Evolutionary conservation across 306 rosid species (phyloP).

Genomic region (Medicago ruthenica): DNA sequence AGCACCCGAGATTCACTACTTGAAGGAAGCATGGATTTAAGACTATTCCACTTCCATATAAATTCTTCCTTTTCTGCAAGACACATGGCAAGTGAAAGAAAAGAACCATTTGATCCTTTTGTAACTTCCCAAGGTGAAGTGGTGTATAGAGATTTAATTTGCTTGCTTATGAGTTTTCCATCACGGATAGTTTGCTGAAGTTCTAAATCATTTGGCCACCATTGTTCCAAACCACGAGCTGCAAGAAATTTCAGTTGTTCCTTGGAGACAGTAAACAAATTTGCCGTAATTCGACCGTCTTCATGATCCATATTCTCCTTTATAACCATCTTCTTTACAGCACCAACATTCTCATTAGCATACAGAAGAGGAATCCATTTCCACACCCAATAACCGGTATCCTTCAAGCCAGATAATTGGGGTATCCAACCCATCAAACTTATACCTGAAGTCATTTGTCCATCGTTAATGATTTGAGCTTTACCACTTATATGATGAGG

Average conservation of each 20-base stretch:
- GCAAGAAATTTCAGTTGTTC: constrained; percentile 4
- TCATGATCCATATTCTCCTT: constrained; percentile 11
- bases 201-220: not conserved
- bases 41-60: constrained; percentile 63
- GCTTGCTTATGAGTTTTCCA: constrained; percentile 5
- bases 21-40: constrained; percentile 67
- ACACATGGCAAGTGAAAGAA: constrained; percentile 76
- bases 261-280: not conserved
- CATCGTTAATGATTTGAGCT: constrained; percentile 46
- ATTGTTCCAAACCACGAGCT: not conserved
- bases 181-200: not conserved
- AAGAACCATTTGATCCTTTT: constrained; percentile 64
- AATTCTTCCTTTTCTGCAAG: constrained; percentile 61
- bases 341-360: constrained; percentile 11
- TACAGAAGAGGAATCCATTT: constrained; percentile 23
- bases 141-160: not conserved
- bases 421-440: constrained; percentile 65
- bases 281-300: not conserved
- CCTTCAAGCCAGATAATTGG: constrained; percentile 42
- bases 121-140: not conserved
- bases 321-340: constrained; percentile 5
- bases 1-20: constrained; percentile 45
- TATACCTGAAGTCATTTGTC: constrained; percentile 33
- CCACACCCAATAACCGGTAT: constrained; percentile 27
- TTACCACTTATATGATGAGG: constrained; percentile 61